phyloP scores from a whole-genome alignment of 495 filamentous ascomycete genomes.

The Darksidea phi region DNA sequence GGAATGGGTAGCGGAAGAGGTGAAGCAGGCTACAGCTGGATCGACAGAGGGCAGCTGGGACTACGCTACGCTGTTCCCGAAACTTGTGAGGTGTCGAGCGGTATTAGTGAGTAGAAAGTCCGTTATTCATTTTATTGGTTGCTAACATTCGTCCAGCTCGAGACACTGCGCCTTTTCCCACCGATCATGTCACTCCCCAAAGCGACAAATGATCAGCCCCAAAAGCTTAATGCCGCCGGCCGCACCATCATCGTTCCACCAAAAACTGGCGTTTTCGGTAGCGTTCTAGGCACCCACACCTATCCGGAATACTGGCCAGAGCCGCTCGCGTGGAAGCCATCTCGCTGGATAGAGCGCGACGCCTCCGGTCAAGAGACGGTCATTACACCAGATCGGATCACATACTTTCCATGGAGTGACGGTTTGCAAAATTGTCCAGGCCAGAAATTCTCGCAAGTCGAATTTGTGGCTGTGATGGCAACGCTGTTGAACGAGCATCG shows the following conservation, averaged over 20 bases:
- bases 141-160: slow-evolving; percentile 37
- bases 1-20: slow-evolving; percentile 47
- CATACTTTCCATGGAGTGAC: slow-evolving; percentile 21
- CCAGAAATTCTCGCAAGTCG: slow-evolving; percentile 22
- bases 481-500: slow-evolving; percentile 45
- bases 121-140: slow-evolving; percentile 15
- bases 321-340: slow-evolving; percentile 43
- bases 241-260: slow-evolving; percentile 41
- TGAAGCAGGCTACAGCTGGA: slow-evolving; percentile 35
- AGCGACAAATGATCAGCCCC: slow-evolving; percentile 35
- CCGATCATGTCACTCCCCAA: slow-evolving; percentile 46
- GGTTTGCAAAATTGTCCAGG: slow-evolving; percentile 20
- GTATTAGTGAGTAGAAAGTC: slow-evolving; percentile 33
- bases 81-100: slow-evolving; percentile 5
- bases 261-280: slow-evolving; percentile 41
- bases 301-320: slow-evolving; percentile 49
- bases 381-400: neutral
- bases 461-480: slow-evolving; percentile 23
- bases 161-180: slow-evolving; percentile 49
- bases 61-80: slow-evolving; percentile 14
- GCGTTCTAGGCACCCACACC: slow-evolving; percentile 44
- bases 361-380: neutral
- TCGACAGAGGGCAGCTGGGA: slow-evolving; percentile 40
- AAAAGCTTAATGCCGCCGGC: slow-evolving; percentile 34
- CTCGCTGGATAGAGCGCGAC: slow-evolving; percentile 31